Evolutionary conservation across 73 alveolate species (phyloP).

Genomic region (Paramecium pentaurelia): DNA sequence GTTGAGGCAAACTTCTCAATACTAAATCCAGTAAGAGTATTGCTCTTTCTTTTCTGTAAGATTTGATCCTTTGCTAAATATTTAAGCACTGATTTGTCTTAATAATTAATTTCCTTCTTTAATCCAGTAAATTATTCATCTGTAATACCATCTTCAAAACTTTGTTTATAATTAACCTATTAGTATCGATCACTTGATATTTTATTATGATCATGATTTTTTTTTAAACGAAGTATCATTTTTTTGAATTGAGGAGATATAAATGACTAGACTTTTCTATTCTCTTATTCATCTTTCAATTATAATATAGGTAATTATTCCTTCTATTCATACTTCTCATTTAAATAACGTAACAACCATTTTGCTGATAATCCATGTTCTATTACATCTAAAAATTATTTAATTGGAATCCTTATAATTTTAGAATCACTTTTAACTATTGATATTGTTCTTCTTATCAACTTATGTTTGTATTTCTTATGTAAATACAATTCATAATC

Average conservation of each 20-base stretch:
- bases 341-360: not conserved
- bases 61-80: not conserved
- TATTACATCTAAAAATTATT: not conserved
- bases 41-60: not conserved
- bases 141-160: not conserved
- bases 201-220: constrained; percentile 7
- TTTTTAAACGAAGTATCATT: not conserved
- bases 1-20: not conserved
- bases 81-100: not conserved
- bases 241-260: not conserved
- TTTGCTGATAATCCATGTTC: not conserved
- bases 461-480: not conserved
- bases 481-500: constrained; percentile 30
- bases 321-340: not conserved
- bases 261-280: not conserved
- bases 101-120: not conserved
- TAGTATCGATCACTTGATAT: not conserved
- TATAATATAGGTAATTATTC: not conserved
- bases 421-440: not conserved
- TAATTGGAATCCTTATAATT: not conserved
- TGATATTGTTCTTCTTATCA: not conserved
- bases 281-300: not conserved
- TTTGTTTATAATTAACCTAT: not conserved
- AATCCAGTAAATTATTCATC: not conserved
- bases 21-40: not conserved